phyloP scores from a whole-genome alignment of 768 basidiomycete genomes.

The Termitomyces sp. region DNA sequence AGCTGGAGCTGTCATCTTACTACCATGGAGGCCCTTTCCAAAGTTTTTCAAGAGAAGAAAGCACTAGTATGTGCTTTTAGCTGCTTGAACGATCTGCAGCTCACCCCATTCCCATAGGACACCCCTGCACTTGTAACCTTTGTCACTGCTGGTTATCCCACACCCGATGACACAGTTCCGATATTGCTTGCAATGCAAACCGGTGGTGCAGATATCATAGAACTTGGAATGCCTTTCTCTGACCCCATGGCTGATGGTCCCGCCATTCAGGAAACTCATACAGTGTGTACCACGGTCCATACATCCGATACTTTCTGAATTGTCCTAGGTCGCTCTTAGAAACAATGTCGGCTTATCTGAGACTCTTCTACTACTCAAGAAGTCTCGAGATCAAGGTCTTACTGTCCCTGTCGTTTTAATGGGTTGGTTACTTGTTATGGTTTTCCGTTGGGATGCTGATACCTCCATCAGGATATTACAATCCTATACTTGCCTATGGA shows the following conservation, averaged over 20 bases:
- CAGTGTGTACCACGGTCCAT: constrained; percentile 42
- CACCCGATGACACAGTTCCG: constrained; percentile 71
- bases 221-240: constrained; percentile 92
- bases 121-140: constrained; percentile 74
- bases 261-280: constrained; percentile 88
- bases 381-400: constrained; percentile 79
- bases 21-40: constrained; percentile 65
- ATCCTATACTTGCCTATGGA: constrained; percentile 91
- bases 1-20: constrained; percentile 11
- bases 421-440: constrained; percentile 45
- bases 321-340: constrained; percentile 70
- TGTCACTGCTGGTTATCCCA: constrained; percentile 92
- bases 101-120: constrained; percentile 30
- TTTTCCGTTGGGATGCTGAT: constrained; percentile 3
- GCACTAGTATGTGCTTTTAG: constrained; percentile 33
- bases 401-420: constrained; percentile 87
- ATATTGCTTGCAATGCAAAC: constrained; percentile 88
- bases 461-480: constrained; percentile 79
- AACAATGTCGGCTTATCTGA: constrained; percentile 73
- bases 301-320: constrained; percentile 6
- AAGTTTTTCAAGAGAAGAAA: constrained; percentile 64
- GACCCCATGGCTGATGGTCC: constrained; percentile 97
- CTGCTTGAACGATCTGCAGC: background rate
- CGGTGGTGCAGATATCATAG: constrained; percentile 92
- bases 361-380: constrained; percentile 67